Evolutionary conservation across 1,284 basidiomycete genomes (phyloP), one percentile per base, ranked within the genome.

Genomic region (Pseudozyma sp.): DNA sequence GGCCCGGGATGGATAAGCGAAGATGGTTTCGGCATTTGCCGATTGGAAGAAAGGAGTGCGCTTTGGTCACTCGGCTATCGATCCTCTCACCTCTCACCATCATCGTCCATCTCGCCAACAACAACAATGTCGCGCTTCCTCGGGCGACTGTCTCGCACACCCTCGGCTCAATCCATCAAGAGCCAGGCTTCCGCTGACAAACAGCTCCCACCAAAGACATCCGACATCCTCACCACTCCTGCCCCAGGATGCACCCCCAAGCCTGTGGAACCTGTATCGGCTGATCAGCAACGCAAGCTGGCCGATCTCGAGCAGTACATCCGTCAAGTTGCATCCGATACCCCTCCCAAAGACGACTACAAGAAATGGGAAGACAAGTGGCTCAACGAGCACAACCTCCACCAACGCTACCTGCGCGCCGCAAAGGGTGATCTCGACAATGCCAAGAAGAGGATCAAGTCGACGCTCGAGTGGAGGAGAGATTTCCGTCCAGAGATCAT

Each of bases 401-500:
- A 73, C 62, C 54, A 62, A 13, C 69, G 81, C n/a, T 81, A 81
- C 56, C 59, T 81, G n/a, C 68, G 75, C 17, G 80, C 81, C 5
- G 73, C 74, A 17, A 81, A 80, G 53, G 74, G 75, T 17, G 81
- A 83, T 47, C 50, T 81, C 7, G 66, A 71, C n/a, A 72, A 74
- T 16, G 80, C 79, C 33, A 81, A 82, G 46, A 75, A 77, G 54
- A 67, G 81, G 17, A 71, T 79, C 61, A 61, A 64, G 40, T 72
- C 74, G 31, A 83, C 81, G 16, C 66, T 84, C 30, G 64, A 77
- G 17, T 84, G 82, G 82, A 68, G 82, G 11, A 71, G 82, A 30
- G 61, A 70, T 8, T 83, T 75, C 60, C 61, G 68, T 43, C 82
- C 82, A 3, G 82, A 84, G 35, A 39, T 81, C 45, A 83, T 84